Evolutionary conservation across 768 basidiomycete genomes (phyloP).

Genomic region (Collybia sordida): DNA sequence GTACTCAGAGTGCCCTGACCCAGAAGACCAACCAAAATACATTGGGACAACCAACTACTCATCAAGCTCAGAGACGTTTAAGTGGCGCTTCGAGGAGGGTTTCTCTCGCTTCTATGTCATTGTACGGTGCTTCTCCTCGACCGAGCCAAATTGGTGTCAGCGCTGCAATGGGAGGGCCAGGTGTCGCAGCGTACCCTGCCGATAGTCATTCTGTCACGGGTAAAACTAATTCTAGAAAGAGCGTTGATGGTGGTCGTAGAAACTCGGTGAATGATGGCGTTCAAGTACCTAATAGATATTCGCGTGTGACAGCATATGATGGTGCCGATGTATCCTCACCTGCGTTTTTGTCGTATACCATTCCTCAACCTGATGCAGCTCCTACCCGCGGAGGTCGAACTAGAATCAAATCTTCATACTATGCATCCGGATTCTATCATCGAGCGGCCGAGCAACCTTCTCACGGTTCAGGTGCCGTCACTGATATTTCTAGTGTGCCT

Average conservation of each 20-base stretch:
- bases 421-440: slow-evolving; percentile 51
- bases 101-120: slow-evolving; percentile 44
- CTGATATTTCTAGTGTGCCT: not conserved
- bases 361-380: slow-evolving; percentile 22
- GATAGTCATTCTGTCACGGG: slow-evolving; percentile 39
- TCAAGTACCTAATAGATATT: slow-evolving; percentile 23
- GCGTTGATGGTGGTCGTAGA: slow-evolving; percentile 18
- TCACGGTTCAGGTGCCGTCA: slow-evolving; percentile 13
- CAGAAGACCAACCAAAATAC: slow-evolving; percentile 17
- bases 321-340: slow-evolving; percentile 53
- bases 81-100: slow-evolving; percentile 35
- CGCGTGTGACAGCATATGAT: slow-evolving; percentile 49
- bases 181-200: slow-evolving; percentile 33
- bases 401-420: slow-evolving; percentile 70
- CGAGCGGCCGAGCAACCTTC: slow-evolving; percentile 47
- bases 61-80: slow-evolving; percentile 39
- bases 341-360: slow-evolving; percentile 24
- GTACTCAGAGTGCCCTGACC: slow-evolving; percentile 15
- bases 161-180: slow-evolving; percentile 29
- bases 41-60: slow-evolving; percentile 28
- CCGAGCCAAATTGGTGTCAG: slow-evolving; percentile 27
- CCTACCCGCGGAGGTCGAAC: slow-evolving; percentile 49
- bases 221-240: slow-evolving; percentile 34
- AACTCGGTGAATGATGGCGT: slow-evolving; percentile 15
- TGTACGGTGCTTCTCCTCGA: slow-evolving; percentile 46